phyloP scores from a whole-genome alignment of 345 rosid genomes.

The Limnanthes douglasii region DNA sequence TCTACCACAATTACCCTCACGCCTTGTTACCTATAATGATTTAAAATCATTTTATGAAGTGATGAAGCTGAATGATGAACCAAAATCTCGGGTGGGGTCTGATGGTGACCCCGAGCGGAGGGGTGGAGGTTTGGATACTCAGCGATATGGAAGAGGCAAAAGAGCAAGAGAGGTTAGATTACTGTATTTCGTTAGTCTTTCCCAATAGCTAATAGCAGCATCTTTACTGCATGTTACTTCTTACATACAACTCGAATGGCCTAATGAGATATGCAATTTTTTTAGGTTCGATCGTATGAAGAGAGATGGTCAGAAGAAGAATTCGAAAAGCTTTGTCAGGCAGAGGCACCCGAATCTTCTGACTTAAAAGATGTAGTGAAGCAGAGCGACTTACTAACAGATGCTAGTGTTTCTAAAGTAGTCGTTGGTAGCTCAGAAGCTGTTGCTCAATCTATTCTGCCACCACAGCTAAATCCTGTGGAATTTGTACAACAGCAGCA shows the following conservation, averaged over 20 bases:
- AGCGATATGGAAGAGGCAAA: constrained; percentile 87
- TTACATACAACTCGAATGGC: neutral
- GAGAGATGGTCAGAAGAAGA: constrained; percentile 93
- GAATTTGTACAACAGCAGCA: constrained; percentile 19
- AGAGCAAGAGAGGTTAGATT: constrained; percentile 83
- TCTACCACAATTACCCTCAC: constrained; percentile 46
- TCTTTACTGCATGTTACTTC: neutral
- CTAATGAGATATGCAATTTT: constrained; percentile 4
- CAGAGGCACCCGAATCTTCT: constrained; percentile 60
- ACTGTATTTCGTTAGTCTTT: constrained; percentile 11
- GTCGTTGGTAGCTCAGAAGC: constrained; percentile 10
- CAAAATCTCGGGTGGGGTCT: constrained; percentile 31
- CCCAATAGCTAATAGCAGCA: neutral
- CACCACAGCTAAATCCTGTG: constrained; percentile 4
- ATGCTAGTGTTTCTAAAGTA: constrained; percentile 8
- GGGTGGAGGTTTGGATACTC: constrained; percentile 52
- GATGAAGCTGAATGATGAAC: constrained; percentile 56
- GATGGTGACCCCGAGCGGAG: constrained; percentile 45
- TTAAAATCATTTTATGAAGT: constrained; percentile 48
- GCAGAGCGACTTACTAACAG: constrained; percentile 26
- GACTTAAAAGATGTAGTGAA: constrained; percentile 30
- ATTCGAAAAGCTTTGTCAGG: constrained; percentile 86
- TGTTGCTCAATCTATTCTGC: constrained; percentile 2
- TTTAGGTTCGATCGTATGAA: constrained; percentile 81
- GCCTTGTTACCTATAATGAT: constrained; percentile 82